Conservation (phyloP, 2,329 filamentous ascomycete genomes). For the Aspergillus sp. region DNA sequence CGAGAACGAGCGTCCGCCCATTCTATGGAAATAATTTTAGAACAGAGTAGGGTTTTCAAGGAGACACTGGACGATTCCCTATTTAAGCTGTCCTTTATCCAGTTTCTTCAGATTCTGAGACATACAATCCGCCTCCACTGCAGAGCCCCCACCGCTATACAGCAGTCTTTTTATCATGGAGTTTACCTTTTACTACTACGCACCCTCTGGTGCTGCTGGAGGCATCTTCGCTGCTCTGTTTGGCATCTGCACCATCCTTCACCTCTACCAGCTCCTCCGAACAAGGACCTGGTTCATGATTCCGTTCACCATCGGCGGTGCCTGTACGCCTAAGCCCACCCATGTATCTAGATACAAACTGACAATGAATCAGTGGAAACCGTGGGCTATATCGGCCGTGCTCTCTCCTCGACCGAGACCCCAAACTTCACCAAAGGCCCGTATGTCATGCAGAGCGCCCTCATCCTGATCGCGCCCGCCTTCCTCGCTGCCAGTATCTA, state of each 20-base stretch:
- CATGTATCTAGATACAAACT: neutral
- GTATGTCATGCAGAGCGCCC: conserved; percentile 28
- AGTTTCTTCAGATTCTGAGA: neutral
- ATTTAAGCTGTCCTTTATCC: neutral
- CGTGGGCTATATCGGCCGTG: conserved; percentile 54
- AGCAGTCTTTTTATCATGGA: neutral
- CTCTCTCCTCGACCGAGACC: conserved; percentile 40
- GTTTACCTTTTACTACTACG: conserved; percentile 26
- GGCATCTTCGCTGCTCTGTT: conserved; percentile 25
- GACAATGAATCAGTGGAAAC: conserved; percentile 44
- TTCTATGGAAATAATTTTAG: no score
- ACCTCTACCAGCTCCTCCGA: conserved; percentile 24
- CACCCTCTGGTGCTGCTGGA: conserved; percentile 22
- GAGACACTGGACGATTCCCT: neutral
- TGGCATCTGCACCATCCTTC: conserved; percentile 22
- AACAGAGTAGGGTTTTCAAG: no score
- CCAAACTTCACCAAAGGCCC: conserved; percentile 26
- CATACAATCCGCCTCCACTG: neutral
- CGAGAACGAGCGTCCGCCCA: neutral
- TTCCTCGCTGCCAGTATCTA: conserved; percentile 31
- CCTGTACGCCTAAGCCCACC: conserved; percentile 28
- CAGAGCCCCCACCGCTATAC: no score
- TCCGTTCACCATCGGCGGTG: conserved; percentile 32
- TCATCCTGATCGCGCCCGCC: conserved; percentile 30
- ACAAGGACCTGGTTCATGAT: conserved; percentile 31